These are phyloP conservation scores for Aspergillus indologenus DNA, from an alignment of 495 filamentous ascomycete species.

Conservation along the genomic window DNA sequence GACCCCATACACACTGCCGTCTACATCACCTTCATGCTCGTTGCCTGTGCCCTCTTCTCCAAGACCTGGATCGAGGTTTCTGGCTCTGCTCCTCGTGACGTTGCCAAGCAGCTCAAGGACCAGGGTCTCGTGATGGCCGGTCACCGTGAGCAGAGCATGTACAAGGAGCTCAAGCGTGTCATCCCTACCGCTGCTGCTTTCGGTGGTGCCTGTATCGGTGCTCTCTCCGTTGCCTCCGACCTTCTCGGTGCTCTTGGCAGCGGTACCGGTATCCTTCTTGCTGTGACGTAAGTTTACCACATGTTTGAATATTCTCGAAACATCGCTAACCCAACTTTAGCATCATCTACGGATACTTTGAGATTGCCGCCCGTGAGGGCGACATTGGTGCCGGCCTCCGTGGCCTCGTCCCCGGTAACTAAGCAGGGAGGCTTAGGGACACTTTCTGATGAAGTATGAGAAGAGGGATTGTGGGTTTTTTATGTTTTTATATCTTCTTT, in stretches of 20 bases:
- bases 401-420: conserved; percentile 68
- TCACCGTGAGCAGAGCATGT: conserved; percentile 99
- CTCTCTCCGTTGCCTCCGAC: conserved; percentile 90
- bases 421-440: conserved; percentile 21
- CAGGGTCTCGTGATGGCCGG: conserved; percentile 99
- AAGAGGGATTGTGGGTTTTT: conserved; percentile 27
- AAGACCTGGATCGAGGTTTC: conserved; percentile 99
- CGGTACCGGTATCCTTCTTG: conserved; percentile 95
- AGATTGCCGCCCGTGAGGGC: conserved; percentile 97
- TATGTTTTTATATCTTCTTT: conserved; percentile 27
- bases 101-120: conserved; percentile 99
- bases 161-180: conserved; percentile 98
- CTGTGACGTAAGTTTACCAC: conserved; percentile 82
- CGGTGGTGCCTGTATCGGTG: conserved; percentile 98
- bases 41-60: conserved; percentile 96
- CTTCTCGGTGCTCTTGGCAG: conserved; percentile 94
- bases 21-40: conserved; percentile 95
- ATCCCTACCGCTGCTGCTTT: conserved; percentile 98
- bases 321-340: conserved; percentile 43
- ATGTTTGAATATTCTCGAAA: background rate
- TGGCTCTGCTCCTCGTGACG: conserved; percentile 93
- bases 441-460: conserved; percentile 38
- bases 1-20: conserved; percentile 96
- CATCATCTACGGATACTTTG: conserved; percentile 98
- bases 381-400: conserved; percentile 84